Percentiles rank a stretch among this genome's conserved stretches.
Evolutionary conservation across 2,329 filamentous ascomycete species (phyloP).

Genomic region (Graphium sp.): DNA sequence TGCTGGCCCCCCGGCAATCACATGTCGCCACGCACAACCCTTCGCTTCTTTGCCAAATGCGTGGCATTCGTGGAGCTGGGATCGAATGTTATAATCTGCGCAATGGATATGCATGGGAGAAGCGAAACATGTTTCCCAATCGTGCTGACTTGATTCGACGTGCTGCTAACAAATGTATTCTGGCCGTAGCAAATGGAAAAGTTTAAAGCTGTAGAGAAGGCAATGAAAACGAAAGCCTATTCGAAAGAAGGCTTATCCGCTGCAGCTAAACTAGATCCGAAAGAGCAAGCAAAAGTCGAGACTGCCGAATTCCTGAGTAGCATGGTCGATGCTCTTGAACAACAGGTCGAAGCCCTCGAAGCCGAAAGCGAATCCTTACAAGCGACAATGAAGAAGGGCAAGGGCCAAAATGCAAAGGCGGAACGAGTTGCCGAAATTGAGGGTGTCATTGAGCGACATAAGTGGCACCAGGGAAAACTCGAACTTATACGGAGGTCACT

Average conservation of each 20-base stretch:
- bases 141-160: no score
- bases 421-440: constrained; percentile 83
- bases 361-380: constrained; percentile 79
- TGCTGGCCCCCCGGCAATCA: no score
- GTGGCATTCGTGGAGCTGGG: constrained; percentile 5
- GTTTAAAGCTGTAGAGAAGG: constrained; percentile 99
- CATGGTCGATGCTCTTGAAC: constrained; percentile 85
- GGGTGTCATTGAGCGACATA: constrained; percentile 73
- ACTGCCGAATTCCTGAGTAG: constrained; percentile 68
- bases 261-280: constrained; percentile 87
- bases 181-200: constrained; percentile 85
- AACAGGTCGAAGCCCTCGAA: constrained; percentile 83
- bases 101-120: no score
- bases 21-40: constrained; percentile 6
- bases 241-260: constrained; percentile 94
- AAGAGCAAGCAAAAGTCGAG: constrained; percentile 87
- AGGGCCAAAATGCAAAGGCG: constrained; percentile 67
- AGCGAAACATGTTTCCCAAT: no score
- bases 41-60: constrained; percentile 4
- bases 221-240: constrained; percentile 99
- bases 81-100: no score
- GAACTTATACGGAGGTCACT: constrained; percentile 80
- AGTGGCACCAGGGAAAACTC: constrained; percentile 88
- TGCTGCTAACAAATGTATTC: no score
- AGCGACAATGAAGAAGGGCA: constrained; percentile 86